Conservation (phyloP, 345 rosid genomes). For the Murraya koenigii region DNA sequence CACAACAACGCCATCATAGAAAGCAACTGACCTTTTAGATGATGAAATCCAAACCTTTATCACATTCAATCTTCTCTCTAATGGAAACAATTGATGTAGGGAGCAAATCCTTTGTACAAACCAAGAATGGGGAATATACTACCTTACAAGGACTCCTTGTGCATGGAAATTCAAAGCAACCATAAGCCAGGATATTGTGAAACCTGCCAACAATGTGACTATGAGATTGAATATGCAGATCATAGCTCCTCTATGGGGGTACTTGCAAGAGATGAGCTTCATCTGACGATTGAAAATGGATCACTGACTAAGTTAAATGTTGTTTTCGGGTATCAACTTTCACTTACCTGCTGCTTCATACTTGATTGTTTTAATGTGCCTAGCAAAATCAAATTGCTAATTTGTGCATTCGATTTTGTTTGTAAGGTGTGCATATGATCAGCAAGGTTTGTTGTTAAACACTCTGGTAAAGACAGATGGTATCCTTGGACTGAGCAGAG, state of each 20-base stretch:
- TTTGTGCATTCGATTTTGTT: conserved; percentile 16
- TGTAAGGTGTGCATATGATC: conserved; percentile 91
- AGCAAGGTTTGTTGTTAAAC: conserved; percentile 75
- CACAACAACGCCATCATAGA: not conserved
- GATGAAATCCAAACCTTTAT: conserved; percentile 2
- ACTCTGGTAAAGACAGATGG: conserved; percentile 81
- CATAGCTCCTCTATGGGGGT: conserved; percentile 88
- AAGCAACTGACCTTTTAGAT: not conserved
- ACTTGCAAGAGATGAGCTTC: conserved; percentile 80
- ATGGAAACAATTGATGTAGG: conserved; percentile 49
- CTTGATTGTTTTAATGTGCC: not conserved
- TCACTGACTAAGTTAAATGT: conserved; percentile 50
- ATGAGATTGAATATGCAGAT: conserved; percentile 94
- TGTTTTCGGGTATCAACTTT: conserved; percentile 66
- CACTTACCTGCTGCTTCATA: not conserved
- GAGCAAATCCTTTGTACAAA: conserved; percentile 81
- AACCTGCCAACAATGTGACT: conserved; percentile 78
- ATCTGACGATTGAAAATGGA: conserved; percentile 61
- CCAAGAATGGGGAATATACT: conserved; percentile 57
- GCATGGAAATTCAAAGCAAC: conserved; percentile 65
- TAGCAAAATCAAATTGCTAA: conserved; percentile 2
- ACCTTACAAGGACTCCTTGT: conserved; percentile 48
- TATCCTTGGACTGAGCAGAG: conserved; percentile 82
- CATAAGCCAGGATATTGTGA: conserved; percentile 46
- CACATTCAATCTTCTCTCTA: not conserved